phyloP scores from a whole-genome alignment of 169 alveolate genomes.

The Eimeria zaria region DNA sequence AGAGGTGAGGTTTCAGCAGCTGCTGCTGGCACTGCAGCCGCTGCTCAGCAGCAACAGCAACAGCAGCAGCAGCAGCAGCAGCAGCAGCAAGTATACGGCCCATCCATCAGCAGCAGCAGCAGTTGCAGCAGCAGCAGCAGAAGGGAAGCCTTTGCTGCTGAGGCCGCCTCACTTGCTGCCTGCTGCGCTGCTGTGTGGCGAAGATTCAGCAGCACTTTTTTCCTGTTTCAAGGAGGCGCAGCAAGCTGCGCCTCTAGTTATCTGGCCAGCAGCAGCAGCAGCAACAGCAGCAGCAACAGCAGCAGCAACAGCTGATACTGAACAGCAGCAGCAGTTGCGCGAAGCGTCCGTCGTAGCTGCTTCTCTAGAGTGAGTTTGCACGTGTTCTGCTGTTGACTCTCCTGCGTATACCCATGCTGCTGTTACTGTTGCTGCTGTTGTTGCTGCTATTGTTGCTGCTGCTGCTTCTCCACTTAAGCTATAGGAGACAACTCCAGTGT shows the following conservation, averaged over 20 bases:
- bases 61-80: not conserved
- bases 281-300: not conserved
- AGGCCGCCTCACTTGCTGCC: conserved; percentile 55
- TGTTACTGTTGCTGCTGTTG: not conserved
- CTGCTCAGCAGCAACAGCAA: conserved; percentile 6
- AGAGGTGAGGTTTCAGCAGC: not conserved
- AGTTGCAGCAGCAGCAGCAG: conserved; percentile 15
- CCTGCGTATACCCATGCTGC: not conserved
- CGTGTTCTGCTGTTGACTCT: not conserved
- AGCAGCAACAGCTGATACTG: not conserved
- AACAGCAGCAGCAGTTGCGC: not conserved
- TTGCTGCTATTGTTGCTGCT: not conserved
- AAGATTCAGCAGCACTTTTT: conserved; percentile 53
- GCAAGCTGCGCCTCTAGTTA: not conserved
- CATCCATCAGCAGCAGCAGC: not conserved
- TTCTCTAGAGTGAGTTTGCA: conserved; percentile 34
- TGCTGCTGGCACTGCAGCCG: conserved; percentile 59
- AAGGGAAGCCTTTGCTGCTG: conserved; percentile 11
- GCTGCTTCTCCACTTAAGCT: conserved; percentile 10
- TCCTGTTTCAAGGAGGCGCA: conserved; percentile 24
- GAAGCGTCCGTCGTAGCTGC: conserved; percentile 11
- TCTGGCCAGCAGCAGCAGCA: conserved; percentile 35
- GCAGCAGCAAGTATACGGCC: too few relatives aligned
- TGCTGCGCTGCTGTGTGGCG: conserved; percentile 62
- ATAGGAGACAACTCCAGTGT: conserved; percentile 11